Conservation (phyloP, 2,329 filamentous ascomycete species). For the Diplocarpon mali region DNA sequence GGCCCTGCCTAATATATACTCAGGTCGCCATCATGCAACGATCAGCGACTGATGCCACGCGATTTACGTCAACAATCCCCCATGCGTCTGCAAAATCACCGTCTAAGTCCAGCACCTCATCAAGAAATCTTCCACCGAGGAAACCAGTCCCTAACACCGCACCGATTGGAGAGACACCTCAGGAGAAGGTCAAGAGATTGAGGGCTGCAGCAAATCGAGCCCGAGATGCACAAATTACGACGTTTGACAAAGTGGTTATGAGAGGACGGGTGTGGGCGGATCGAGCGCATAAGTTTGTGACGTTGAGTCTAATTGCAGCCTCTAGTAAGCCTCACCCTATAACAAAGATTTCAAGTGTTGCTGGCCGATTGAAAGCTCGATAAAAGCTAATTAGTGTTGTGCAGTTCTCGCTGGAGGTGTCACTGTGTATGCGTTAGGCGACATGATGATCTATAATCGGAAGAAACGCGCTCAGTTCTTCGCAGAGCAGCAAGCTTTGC, state of each 20-base stretch:
- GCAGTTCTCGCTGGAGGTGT: slow-evolving; percentile 48
- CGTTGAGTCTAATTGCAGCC: slow-evolving; percentile 26
- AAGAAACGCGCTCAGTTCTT: slow-evolving; percentile 52
- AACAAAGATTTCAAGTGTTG: background rate
- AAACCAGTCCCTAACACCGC: slow-evolving; percentile 17
- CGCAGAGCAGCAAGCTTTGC: slow-evolving; percentile 35
- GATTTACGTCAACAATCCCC: slow-evolving; percentile 60
- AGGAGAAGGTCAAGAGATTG: slow-evolving; percentile 27
- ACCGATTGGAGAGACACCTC: slow-evolving; percentile 27
- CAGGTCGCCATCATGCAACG: slow-evolving; percentile 36
- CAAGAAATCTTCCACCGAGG: slow-evolving; percentile 8
- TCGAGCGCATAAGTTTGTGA: slow-evolving; percentile 27
- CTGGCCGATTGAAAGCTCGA: slow-evolving; percentile 6
- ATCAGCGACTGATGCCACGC: slow-evolving; percentile 68
- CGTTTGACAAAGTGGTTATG: slow-evolving; percentile 25
- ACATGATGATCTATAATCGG: slow-evolving; percentile 58
- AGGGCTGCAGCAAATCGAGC: slow-evolving; percentile 27
- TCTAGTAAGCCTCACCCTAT: slow-evolving; percentile 21
- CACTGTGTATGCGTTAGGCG: slow-evolving; percentile 52
- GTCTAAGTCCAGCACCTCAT: slow-evolving; percentile 24
- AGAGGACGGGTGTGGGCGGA: slow-evolving; percentile 28
- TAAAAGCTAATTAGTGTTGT: slow-evolving; percentile 8
- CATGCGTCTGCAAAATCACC: slow-evolving; percentile 56
- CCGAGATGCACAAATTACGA: slow-evolving; percentile 24
- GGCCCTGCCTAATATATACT: background rate